Evolutionary conservation across 257 asterid genomes (phyloP).

Genomic region (Rauvolfia tetraphylla): DNA sequence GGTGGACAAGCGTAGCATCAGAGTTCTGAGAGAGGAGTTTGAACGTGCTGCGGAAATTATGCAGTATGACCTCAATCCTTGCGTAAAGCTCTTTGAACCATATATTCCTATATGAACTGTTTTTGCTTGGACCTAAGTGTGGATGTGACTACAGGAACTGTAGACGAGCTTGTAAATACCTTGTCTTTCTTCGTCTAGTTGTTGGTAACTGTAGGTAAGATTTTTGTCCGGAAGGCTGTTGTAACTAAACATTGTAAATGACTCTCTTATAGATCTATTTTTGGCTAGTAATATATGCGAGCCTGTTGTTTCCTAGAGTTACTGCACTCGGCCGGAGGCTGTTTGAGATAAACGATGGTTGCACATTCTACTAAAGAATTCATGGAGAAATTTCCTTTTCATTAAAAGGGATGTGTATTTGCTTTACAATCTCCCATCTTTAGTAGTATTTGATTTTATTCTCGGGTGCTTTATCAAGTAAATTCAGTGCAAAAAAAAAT

Average conservation of each 20-base stretch:
- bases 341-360: neutral
- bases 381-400: too few relatives aligned
- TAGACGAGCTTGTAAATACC: constrained; percentile 32
- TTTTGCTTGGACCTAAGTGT: neutral
- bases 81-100: constrained; percentile 62
- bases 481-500: too few relatives aligned
- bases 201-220: constrained; percentile 12
- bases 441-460: too few relatives aligned
- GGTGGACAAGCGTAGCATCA: constrained; percentile 77
- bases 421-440: too few relatives aligned
- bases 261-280: neutral
- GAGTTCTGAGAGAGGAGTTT: constrained; percentile 88
- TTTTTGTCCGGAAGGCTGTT: neutral
- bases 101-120: constrained; percentile 49
- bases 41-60: constrained; percentile 91
- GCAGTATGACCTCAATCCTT: constrained; percentile 67
- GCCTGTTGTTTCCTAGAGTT: neutral
- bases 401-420: too few relatives aligned
- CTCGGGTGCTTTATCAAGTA: too few relatives aligned
- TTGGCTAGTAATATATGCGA: neutral
- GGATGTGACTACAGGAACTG: neutral
- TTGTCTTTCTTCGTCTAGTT: neutral
- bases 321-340: neutral
- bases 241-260: neutral
- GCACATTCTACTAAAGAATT: too few relatives aligned